Conservation (phyloP, 2,329 filamentous ascomycete species). For the Colletotrichum paranaense region DNA sequence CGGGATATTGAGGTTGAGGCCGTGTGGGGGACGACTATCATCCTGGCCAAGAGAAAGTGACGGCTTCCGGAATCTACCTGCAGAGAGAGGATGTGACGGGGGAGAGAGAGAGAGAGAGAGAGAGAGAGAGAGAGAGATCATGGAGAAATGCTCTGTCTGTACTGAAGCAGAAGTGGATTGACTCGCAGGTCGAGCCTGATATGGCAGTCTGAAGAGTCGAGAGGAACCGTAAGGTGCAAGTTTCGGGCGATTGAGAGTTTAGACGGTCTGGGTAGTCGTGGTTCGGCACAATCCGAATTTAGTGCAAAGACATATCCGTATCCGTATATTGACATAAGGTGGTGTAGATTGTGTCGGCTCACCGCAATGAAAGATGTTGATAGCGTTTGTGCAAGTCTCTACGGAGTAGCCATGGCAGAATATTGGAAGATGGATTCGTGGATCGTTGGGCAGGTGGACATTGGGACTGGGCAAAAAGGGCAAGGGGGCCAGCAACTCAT, state of each 20-base stretch:
- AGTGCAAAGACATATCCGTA: background rate
- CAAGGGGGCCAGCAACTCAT: background rate
- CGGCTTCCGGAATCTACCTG: background rate
- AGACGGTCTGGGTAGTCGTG: background rate
- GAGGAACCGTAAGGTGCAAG: slow-evolving; percentile 21
- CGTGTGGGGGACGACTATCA: slow-evolving; percentile 71
- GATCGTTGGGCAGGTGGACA: slow-evolving; percentile 4
- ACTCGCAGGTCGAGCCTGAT: slow-evolving; percentile 8
- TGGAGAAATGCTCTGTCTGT: background rate
- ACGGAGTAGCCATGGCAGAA: background rate
- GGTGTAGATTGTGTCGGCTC: background rate
- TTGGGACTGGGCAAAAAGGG: background rate
- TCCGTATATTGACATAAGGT: too few species aligned
- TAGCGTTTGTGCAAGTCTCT: background rate
- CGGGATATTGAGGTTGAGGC: slow-evolving; percentile 64
- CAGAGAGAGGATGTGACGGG: background rate
- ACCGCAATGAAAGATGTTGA: background rate
- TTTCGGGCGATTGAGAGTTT: background rate
- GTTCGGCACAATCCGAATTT: background rate
- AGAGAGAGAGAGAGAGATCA: background rate
- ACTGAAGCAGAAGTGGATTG: background rate
- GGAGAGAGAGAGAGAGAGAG: background rate
- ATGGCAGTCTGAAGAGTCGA: background rate
- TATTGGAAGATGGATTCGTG: background rate
- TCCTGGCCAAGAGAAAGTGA: slow-evolving; percentile 63